Percentiles rank a stretch among this genome's conserved stretches.
phyloP scores from a whole-genome alignment of 345 rosid species.

The Populus euphratica region DNA sequence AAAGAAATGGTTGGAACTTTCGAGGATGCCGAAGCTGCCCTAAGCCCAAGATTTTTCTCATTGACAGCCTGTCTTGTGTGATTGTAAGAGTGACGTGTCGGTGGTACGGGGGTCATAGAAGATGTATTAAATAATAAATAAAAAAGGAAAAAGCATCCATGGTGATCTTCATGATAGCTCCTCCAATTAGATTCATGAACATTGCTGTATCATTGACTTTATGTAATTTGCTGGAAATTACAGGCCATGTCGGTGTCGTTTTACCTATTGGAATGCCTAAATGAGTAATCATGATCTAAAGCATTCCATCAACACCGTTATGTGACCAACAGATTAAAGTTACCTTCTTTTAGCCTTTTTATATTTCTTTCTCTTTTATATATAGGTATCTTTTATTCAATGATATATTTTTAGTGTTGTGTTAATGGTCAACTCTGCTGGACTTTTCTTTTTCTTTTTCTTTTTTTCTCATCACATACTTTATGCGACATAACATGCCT shows the following conservation, averaged over 20 bases:
- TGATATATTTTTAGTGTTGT: too few relatives aligned
- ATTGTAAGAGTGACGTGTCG: background rate
- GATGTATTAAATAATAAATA: too few relatives aligned
- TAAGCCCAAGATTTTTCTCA: background rate
- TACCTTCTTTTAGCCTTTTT: background rate
- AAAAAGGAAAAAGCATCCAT: background rate
- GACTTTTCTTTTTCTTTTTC: too few relatives aligned
- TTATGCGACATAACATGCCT: too few relatives aligned
- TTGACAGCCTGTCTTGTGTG: background rate
- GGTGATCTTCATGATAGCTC: background rate
- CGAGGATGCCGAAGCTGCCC: background rate
- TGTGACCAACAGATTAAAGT: conserved; percentile 5
- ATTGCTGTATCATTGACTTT: background rate
- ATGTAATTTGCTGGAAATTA: background rate
- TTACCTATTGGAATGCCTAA: background rate
- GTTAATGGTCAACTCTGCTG: too few relatives aligned
- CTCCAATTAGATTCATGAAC: conserved; percentile 21
- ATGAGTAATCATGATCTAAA: conserved; percentile 7
- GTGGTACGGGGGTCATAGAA: background rate
- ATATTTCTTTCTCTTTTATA: background rate
- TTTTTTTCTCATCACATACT: too few relatives aligned
- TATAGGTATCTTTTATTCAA: background rate
- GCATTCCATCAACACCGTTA: background rate
- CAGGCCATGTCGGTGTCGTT: conserved; percentile 10
- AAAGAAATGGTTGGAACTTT: background rate